phyloP scores from a whole-genome alignment of 305 asterid species.

The Caryopteris hybrid region DNA sequence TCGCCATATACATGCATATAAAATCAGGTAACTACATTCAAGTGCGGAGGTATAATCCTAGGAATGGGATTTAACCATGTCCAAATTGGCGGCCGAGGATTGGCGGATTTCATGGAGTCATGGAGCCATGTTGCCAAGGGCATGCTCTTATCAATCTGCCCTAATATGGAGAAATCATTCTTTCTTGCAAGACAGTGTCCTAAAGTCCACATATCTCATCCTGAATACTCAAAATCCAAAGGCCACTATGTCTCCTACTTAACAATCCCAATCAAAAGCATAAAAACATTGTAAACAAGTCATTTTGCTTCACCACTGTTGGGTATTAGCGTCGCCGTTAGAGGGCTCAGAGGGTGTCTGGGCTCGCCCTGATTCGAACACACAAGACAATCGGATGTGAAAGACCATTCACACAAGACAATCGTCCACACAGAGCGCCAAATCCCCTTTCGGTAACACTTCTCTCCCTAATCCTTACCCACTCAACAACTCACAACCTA shows the following conservation, averaged over 20 bases:
- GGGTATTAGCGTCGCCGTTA: no score
- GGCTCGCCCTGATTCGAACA: no score
- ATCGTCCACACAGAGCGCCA: no score
- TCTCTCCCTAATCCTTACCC: no score
- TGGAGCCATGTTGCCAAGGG: neutral
- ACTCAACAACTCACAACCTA: no score
- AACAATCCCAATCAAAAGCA: neutral
- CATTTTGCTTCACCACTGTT: neutral
- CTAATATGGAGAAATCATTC: no score
- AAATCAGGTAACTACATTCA: neutral
- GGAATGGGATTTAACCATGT: neutral
- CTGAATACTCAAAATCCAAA: neutral
- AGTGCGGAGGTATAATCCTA: neutral
- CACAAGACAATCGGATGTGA: no score
- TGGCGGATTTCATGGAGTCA: neutral
- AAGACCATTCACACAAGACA: no score
- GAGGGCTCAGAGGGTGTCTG: no score
- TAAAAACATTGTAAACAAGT: neutral
- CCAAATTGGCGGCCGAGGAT: neutral
- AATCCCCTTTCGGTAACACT: no score
- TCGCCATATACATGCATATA: no score
- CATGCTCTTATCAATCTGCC: no score
- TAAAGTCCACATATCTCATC: neutral
- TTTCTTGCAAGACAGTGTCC: neutral
- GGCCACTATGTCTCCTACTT: neutral